A percentile compares a stretch with the other conserved stretches of the same genome.
Evolutionary conservation across 1,284 basidiomycete species (phyloP).

Genomic region (Cutaneotrichosporon cutaneum): DNA sequence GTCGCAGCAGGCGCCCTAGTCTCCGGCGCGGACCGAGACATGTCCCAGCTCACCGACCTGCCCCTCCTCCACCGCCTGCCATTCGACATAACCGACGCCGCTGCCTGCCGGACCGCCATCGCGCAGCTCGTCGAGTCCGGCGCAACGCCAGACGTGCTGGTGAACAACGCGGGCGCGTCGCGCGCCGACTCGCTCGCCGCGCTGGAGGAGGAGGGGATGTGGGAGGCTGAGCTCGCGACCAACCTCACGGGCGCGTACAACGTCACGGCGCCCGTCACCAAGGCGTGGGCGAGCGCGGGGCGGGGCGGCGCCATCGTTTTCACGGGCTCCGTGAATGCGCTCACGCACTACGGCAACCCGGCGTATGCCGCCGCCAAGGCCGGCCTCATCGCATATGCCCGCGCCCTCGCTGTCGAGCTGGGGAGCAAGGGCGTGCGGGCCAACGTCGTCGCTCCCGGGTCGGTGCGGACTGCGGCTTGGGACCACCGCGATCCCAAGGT

Average conservation of each 20-base stretch:
- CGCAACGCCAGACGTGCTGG: neutral
- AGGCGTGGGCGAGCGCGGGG: neutral
- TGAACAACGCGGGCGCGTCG: conserved; percentile 10
- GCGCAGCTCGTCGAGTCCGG: neutral
- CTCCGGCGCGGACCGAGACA: neutral
- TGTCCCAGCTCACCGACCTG: neutral
- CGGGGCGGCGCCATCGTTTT: conserved; percentile 5
- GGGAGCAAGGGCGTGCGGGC: neutral
- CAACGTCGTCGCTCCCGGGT: conserved; percentile 5
- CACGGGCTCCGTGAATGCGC: conserved; percentile 1
- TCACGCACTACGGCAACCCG: conserved; percentile 8
- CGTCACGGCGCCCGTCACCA: neutral
- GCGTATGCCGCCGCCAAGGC: conserved; percentile 9
- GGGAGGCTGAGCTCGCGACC: neutral
- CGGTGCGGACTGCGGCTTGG: conserved; percentile 1
- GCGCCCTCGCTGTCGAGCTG: conserved; percentile 3
- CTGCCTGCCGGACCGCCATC: neutral
- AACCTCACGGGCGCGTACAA: conserved; percentile 6
- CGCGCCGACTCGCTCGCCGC: conserved; percentile 4
- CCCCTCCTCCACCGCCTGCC: conserved; percentile 1
- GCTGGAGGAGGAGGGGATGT: neutral
- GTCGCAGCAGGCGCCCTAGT: neutral
- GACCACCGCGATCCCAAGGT: neutral
- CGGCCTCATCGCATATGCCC: neutral
- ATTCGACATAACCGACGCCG: conserved; percentile 6